Percentiles rank a stretch among this genome's conserved stretches.
phyloP scores from a whole-genome alignment of 164 flowering plant genomes.

The Cinnamomum micranthum region DNA sequence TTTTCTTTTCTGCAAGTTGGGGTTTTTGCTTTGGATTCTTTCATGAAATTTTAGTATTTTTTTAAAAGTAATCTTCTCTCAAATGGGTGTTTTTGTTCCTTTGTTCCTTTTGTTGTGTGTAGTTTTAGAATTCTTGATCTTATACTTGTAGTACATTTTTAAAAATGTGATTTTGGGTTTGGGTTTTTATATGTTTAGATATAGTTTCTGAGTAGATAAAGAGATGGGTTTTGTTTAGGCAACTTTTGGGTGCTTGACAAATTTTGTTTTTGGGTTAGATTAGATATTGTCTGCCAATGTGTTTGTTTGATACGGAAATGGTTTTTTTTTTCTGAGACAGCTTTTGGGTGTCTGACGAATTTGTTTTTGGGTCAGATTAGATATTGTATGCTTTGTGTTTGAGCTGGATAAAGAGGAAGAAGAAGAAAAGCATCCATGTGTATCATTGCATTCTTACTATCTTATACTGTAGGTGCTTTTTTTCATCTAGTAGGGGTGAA shows the following conservation, averaged over 20 bases:
- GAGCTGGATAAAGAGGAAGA: neutral
- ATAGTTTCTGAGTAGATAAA: neutral
- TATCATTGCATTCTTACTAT: neutral
- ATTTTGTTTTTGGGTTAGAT: neutral
- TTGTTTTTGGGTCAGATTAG: neutral
- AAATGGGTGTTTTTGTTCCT: neutral
- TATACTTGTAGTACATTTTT: neutral
- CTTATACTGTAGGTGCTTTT: neutral
- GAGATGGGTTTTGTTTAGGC: neutral
- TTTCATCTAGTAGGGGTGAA: neutral
- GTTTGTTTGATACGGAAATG: neutral
- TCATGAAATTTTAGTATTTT: neutral
- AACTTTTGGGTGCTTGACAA: neutral
- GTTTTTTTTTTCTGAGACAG: neutral
- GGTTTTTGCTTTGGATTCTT: neutral
- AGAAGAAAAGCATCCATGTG: neutral
- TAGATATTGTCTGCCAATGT: neutral
- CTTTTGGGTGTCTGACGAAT: neutral
- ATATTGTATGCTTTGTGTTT: neutral
- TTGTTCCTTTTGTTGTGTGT: neutral
- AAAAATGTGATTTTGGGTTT: neutral
- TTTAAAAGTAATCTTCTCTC: neutral
- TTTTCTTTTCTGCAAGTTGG: neutral
- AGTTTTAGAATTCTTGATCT: neutral
- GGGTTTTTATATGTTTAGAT: neutral